phyloP scores from a whole-genome alignment of 352 stramenopile species.

The Phytophthora syringae region DNA sequence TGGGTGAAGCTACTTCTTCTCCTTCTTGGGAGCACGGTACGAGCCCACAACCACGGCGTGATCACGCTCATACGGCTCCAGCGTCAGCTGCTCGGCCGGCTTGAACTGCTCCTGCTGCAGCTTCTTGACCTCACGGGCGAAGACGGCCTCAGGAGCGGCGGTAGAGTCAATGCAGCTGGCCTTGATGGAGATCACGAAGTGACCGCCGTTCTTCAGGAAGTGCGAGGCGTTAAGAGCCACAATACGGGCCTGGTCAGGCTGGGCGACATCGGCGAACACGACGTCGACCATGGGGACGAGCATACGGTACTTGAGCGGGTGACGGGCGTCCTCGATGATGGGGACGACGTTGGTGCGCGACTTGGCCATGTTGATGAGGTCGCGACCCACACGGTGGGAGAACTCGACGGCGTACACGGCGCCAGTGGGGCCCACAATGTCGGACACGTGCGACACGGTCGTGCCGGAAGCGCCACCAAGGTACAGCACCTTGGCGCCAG shows the following conservation, averaged over 20 bases:
- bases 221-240: slow-evolving; percentile 99
- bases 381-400: slow-evolving; percentile 97
- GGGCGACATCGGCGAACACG: slow-evolving; percentile 99
- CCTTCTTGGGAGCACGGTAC: slow-evolving; percentile 96
- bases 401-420: slow-evolving; percentile 99
- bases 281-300: slow-evolving; percentile 99
- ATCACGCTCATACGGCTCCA: slow-evolving; percentile 99
- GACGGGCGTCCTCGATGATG: slow-evolving; percentile 99
- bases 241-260: slow-evolving; percentile 99
- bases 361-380: slow-evolving; percentile 99
- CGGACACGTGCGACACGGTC: slow-evolving; percentile 98
- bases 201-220: slow-evolving; percentile 99
- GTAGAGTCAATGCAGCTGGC: slow-evolving; percentile 99
- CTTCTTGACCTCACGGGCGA: slow-evolving; percentile 97
- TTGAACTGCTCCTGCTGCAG: slow-evolving; percentile 99
- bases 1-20: slow-evolving; percentile 74
- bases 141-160: slow-evolving; percentile 97
- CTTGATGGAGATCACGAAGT: slow-evolving; percentile 99
- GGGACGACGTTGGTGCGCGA: slow-evolving; percentile 99
- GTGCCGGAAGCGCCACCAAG: slow-evolving; percentile 98
- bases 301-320: slow-evolving; percentile 99
- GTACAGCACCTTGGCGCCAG: slow-evolving; percentile 98
- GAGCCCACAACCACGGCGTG: slow-evolving; percentile 98
- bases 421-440: slow-evolving; percentile 98
- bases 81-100: slow-evolving; percentile 98